Base-by-base conservation (phyloP, 768 basidiomycete species). In the Daedaleopsis sinensis region DNA sequence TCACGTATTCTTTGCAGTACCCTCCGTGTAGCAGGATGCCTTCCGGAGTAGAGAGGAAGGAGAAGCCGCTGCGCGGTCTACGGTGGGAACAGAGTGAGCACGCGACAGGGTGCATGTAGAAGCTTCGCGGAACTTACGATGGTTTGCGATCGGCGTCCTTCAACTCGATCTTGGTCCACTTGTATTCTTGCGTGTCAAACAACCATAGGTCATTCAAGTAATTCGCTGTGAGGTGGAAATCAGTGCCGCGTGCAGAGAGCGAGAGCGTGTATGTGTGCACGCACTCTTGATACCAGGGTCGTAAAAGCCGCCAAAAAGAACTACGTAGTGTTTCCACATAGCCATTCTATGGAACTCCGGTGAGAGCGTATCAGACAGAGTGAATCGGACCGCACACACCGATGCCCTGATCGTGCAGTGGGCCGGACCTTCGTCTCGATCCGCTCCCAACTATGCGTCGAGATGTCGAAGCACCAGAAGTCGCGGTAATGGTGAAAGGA, bases 291-390 rank as follows among this genome's bases (percentile, higher is more conserved):
- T 77, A 2, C 94, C 94, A 1, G 91, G 90, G 70, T 96, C 93
- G 64, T 92, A 89, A 72, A 96, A 96, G 1, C 94, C 94, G 5
- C 94, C 95, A 69, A 96, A 97, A 0, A 96, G 78, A 39, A 96
- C 81, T 27, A 96, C 83, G 57, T 82, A 86, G 55, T 96, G 90
- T 70, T 96, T 96, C 91, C 91, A 96, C 47, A 90, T 77, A 0
- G 89, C 89, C 92, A 95, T 94, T 38, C 91, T 91, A 51, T 12
- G 5, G 13, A n/a, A 42, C 9, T 12, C 27, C 27, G 27, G 27
- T 32, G 7, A 32, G 27, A 7, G 27, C 27, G 27, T 32, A 32
- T 32, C 27, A 32, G 27, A 32, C 27, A 32, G 27, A 32, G 27
- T 3, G 27, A 3, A 32, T n/a, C 24, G 5, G n/a, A 18, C n/a